Evolutionary conservation across 2,329 filamentous ascomycete genomes (phyloP), one percentile per base, ranked within the genome.

Genomic region (Cytospora mali): DNA sequence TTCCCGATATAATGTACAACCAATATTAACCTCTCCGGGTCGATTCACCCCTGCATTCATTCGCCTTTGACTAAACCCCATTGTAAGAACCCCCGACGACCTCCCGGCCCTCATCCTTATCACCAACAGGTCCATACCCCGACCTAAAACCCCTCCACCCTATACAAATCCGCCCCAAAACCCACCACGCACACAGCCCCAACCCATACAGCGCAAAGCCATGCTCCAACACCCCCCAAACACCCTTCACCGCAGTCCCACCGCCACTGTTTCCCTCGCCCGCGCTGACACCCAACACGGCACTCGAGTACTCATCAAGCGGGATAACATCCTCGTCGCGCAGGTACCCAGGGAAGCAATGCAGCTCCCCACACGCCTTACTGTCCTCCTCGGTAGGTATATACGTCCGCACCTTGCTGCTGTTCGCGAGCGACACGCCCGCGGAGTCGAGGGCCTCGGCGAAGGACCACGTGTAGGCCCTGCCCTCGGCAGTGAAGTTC

Each of bases 401-500:
- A n/a, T 62, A 62, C 6, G 61, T 62, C 35, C 50, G 28, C 28
- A 62, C 61, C 50, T 54, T 52, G 31, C 49, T 58, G 16, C 49
- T 54, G 35, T 62, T 62, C 9, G 55, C 61, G 21, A 62, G 55
- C 18, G 55, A 58, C 50, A 25, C 35, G 1, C 61, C 61, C n/a
- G 29, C 39, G 4, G 49, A 29, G 27, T 62, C 61, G 27, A 62
- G 50, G 6, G 61, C 61, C 55, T 62, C 61, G 39, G 61, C 61
- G 14, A 62, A 62, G 27, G 61, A 21, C 61, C 61, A 62, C 11
- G 50, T 35, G 35, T 50, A 11, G 16, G 61, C 28, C 16, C 31
- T 29, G 39, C 61, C 61, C 35, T 6, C 1, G 35, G 58, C 27
- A 21, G 61, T 59, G 35, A 59, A 49, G 52, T 59, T 62, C 1